Evolutionary conservation across 768 basidiomycete species (phyloP), one percentile per base, ranked within the genome.

Genomic region (Collybiopsis confluens): DNA sequence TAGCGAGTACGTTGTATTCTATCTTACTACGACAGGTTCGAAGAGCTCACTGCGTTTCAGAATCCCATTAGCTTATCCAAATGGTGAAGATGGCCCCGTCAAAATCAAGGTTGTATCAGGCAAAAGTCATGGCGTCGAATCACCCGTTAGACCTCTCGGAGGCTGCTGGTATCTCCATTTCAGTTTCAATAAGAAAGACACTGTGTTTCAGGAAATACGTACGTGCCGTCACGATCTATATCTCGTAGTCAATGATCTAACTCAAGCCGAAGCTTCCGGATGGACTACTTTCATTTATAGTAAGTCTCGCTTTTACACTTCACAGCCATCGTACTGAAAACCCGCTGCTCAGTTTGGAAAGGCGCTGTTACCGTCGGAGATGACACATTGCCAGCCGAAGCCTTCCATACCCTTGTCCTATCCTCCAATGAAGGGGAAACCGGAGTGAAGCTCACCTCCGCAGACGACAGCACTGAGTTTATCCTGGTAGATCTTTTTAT

Each of bases 121-220:
- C 4, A 86, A 85, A 65, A 90, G 90, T 55, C 83, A 94, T 59
- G 92, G 90, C 11, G 76, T 84, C 13, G 86, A 88, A 63, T 94
- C 92, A 1, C 93, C 93, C 24, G 94, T 98, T 21, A 75, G 88
- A 45, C 92, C 92, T 0, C 79, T 94, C 0, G 95, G 95, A 11
- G 95, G 95, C 4, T 95, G 93, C 68, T 95, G 92, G 90, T 97
- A 83, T 69, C 86, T 95, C 71, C 91, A 95, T 63, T 70, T 87
- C 56, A 82, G 73, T 54, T 84, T 95, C 65, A 70, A 77, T 24
- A 77, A 78, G 56, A 76, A 81, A 27, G 45, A 28, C 2, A 63
- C 65, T 27, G 77, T 92, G 27, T 96, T 90, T 73, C 95, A 95
- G 65, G 82, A 86, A 9, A 74, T 98, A 37, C 94, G 90, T 84